These are phyloP conservation scores for Phycomyces nitens DNA, from an alignment of 192 early-diverging fungal species.

Conservation along the genomic window DNA sequence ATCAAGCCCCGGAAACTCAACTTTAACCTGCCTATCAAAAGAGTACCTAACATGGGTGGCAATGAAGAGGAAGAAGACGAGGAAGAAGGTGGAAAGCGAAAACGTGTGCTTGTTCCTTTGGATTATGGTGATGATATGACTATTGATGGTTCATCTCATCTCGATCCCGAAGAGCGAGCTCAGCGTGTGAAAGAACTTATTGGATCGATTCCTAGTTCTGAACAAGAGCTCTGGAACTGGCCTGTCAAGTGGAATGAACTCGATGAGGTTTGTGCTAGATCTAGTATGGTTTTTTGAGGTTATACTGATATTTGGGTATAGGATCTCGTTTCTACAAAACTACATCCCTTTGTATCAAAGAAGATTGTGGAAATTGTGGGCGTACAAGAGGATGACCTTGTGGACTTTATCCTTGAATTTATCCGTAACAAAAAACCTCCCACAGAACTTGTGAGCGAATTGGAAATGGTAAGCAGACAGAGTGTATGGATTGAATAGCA, in stretches of 20 bases:
- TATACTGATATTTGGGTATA: slow-evolving; percentile 27
- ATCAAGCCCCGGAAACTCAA: slow-evolving; percentile 24
- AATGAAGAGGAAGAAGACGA: slow-evolving; percentile 53
- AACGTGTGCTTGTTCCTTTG: slow-evolving; percentile 45
- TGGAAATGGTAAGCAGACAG: slow-evolving; percentile 59
- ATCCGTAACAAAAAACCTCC: slow-evolving; percentile 65
- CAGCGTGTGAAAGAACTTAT: slow-evolving; percentile 65
- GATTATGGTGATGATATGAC: slow-evolving; percentile 47
- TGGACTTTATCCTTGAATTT: slow-evolving; percentile 73
- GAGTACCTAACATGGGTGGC: slow-evolving; percentile 24
- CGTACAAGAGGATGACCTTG: slow-evolving; percentile 73
- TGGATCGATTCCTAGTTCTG: slow-evolving; percentile 63
- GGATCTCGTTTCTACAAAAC: slow-evolving; percentile 56
- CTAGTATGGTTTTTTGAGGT: neutral
- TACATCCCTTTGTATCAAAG: slow-evolving; percentile 73
- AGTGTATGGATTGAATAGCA: neutral
- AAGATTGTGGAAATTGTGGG: slow-evolving; percentile 81
- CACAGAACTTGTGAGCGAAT: slow-evolving; percentile 67
- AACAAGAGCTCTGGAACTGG: slow-evolving; percentile 68
- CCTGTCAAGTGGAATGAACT: slow-evolving; percentile 74
- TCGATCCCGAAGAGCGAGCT: slow-evolving; percentile 65
- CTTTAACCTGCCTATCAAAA: slow-evolving; percentile 32
- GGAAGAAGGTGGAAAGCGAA: slow-evolving; percentile 43
- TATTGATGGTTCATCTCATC: slow-evolving; percentile 37
- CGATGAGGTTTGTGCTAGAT: slow-evolving; percentile 52